phyloP scores from a whole-genome alignment of 371 early-diverging fungal genomes.

The Rhizomucor miehei region DNA sequence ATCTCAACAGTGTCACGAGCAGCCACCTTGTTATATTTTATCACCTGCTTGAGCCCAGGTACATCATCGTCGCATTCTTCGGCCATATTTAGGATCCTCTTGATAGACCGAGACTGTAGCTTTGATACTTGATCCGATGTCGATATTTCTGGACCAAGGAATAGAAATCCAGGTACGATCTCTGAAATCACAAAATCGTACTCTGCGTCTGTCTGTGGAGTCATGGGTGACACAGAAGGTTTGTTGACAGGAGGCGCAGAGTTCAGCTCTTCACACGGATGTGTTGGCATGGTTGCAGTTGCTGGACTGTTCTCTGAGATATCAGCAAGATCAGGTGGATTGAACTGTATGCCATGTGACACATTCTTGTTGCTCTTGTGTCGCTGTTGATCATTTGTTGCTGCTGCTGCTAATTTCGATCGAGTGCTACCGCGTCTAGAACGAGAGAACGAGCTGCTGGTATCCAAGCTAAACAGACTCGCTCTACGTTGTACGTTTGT shows the following conservation, averaged over 20 bases:
- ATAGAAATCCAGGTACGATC: conserved; percentile 56
- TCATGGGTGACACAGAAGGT: not conserved
- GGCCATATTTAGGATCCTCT: conserved; percentile 61
- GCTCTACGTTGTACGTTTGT: conserved; percentile 29
- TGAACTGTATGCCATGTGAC: too few species aligned
- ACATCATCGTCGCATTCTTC: conserved; percentile 64
- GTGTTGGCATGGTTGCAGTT: too few species aligned
- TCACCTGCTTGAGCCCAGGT: conserved; percentile 36
- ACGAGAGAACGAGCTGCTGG: conserved; percentile 2
- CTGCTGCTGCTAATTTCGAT: conserved; percentile 2
- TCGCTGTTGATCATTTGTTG: not conserved
- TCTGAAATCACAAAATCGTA: conserved; percentile 51
- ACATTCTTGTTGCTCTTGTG: not conserved
- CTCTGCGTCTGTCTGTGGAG: conserved; percentile 1
- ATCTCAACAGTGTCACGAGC: conserved; percentile 61
- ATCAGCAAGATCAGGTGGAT: too few species aligned
- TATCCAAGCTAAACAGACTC: conserved; percentile 44
- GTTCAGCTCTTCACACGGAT: not conserved
- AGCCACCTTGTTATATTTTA: conserved; percentile 52
- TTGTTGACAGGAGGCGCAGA: conserved; percentile 4
- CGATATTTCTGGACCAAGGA: conserved; percentile 59
- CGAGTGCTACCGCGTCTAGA: too few species aligned
- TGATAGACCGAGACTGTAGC: conserved; percentile 39
- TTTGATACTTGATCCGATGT: conserved; percentile 36
- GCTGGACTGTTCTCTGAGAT: too few species aligned